Base-by-base conservation (phyloP, 2,329 filamentous ascomycete species). In the Trichophyton schoenleinii region DNA sequence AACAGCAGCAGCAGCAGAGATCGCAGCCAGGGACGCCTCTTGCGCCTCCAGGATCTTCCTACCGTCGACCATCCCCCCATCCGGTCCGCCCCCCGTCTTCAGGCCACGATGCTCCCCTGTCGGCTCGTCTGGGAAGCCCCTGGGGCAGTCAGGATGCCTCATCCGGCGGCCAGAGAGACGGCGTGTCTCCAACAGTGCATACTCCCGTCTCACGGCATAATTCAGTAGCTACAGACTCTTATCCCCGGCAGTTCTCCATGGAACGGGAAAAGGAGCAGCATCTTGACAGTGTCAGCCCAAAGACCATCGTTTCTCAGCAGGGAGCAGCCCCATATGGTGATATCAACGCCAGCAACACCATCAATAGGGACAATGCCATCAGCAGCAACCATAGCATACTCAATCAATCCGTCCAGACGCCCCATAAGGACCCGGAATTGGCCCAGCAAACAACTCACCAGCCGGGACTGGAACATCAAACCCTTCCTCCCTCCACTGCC, bases 201-300 rank as follows among this genome's bases (percentile, higher is more conserved):
- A 63, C 66, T 11, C 66, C 68, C 7, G 58, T 67, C 44, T 68
- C 70, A 58, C 68, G 71, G 73, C 81, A 69, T 78, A 80, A 77
- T 73, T 68, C 69, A 18, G 68, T 68, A 13, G 65, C 68, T 3
- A 64, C 66, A 5, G 72, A 73, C 25, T 67, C 67, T 9, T 66
- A 67, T 15, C 64, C 70, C 28, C 68, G 67, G 11, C 67, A 67
- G 53, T 71, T 75, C 49, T 77, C 80, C 62, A 80, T 81, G 49
- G 79, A 80, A 57, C 80, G 80, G 65, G 86, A 89, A 25, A 55
- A 55, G 61, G 82, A 87, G 68, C 87, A 88, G 64, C 78, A 81
- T 58, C 89, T 86, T 70, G 72, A 87, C 60, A 91, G 87, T 69
- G 83, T 92, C 58, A 92, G 88, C 70, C 89, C 89, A 34, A 91